These are phyloP conservation scores for Trametes cinnabarina DNA, from an alignment of 768 basidiomycete genomes.

Conservation along the genomic window DNA sequence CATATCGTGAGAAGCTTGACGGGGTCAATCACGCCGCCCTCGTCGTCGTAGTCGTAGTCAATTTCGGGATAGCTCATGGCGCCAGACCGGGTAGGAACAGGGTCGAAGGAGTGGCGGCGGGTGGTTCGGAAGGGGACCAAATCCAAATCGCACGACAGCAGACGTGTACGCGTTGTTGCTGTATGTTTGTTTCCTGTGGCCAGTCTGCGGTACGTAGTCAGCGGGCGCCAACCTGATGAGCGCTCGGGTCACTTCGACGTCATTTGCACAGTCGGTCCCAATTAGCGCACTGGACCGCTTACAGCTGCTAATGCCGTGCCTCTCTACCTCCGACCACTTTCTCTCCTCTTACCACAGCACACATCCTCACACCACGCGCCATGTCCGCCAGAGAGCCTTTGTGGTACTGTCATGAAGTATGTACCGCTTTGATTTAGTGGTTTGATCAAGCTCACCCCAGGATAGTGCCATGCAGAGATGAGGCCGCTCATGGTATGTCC, in stretches of 20 bases:
- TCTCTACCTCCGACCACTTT: constrained; percentile 8
- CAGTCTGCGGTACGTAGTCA: too few relatives aligned
- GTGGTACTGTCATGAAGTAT: constrained; percentile 78
- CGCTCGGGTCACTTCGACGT: constrained; percentile 11
- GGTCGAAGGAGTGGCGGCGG: constrained; percentile 6
- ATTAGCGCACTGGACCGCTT: constrained; percentile 1
- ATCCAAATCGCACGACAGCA: constrained; percentile 15
- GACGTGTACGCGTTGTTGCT: constrained; percentile 28
- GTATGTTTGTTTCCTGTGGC: constrained; percentile 21
- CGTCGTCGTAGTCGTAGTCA: constrained; percentile 32
- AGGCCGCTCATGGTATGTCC: constrained; percentile 73
- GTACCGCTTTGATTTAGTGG: too few relatives aligned
- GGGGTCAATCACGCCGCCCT: constrained; percentile 45
- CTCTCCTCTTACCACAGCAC: constrained; percentile 14
- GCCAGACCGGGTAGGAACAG: not conserved
- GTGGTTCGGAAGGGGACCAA: constrained; percentile 6
- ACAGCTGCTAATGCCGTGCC: constrained; percentile 10
- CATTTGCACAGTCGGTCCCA: not conserved
- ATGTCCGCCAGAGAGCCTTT: constrained; percentile 74
- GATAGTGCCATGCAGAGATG: constrained; percentile 86
- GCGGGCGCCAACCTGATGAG: not conserved
- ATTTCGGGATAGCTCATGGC: constrained; percentile 21
- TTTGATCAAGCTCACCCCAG: not conserved
- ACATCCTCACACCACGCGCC: not conserved
- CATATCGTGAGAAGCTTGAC: constrained; percentile 66